Percentiles rank a stretch among this genome's conserved stretches.
phyloP scores from a whole-genome alignment of 163 green algal genomes.

The Smithsoniella earleae region DNA sequence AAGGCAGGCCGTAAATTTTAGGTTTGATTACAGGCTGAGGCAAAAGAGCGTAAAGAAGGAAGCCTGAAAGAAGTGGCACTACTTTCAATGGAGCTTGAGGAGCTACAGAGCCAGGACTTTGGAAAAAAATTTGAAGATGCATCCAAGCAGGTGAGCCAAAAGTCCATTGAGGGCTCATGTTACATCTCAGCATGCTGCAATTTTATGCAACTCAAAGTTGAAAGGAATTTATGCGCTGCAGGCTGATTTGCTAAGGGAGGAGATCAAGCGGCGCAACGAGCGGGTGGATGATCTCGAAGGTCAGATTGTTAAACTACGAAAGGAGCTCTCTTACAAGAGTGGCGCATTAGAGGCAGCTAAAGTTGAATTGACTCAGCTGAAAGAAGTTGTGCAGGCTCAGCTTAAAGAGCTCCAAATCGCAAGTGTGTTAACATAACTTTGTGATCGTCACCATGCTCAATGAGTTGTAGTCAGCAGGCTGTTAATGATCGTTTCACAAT shows the following conservation, averaged over 20 bases:
- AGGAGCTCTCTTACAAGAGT: neutral
- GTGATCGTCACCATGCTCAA: neutral
- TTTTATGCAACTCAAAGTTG: too few relatives aligned
- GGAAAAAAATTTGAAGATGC: neutral
- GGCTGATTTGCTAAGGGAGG: neutral
- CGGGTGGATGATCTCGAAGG: neutral
- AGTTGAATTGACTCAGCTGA: neutral
- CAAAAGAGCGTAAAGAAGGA: slow-evolving; percentile 4
- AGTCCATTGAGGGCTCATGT: too few relatives aligned
- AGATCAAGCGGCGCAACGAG: neutral
- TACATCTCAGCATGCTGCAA: too few relatives aligned
- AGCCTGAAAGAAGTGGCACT: slow-evolving; percentile 20
- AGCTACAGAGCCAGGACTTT: slow-evolving; percentile 2
- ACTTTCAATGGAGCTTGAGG: slow-evolving; percentile 23
- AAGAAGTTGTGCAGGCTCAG: neutral
- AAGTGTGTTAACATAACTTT: neutral
- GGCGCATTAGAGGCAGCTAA: slow-evolving; percentile 25
- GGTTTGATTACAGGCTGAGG: slow-evolving; percentile 24
- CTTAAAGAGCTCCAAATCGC: slow-evolving; percentile 8
- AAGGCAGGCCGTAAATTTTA: too few relatives aligned
- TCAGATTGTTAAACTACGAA: neutral
- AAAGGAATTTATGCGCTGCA: too few relatives aligned
- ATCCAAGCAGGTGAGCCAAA: neutral
- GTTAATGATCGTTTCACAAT: too few relatives aligned
- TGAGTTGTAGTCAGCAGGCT: too few relatives aligned